Evolutionary conservation across 2,329 filamentous ascomycete genomes (phyloP), one percentile per base, ranked within the genome.

Genomic region (Ceratocystis alfenasii): DNA sequence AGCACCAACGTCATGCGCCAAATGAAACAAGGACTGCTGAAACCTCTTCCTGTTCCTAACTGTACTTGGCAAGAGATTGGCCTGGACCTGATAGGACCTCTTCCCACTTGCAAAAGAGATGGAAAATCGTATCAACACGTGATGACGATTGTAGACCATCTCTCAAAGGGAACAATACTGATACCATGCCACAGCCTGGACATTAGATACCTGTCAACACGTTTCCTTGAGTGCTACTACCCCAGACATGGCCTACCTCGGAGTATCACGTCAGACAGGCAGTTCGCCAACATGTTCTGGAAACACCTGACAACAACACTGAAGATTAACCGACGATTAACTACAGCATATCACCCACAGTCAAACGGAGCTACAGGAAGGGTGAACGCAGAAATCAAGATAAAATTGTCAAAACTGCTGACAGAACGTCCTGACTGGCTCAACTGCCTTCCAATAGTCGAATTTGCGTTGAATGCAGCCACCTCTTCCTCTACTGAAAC

Each of bases 341-440:
- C 45, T 3, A 48, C 45, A 2, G 55, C 55, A 10, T 59, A 59
- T 7, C 55, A 59, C 3, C 55, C 55, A 0, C 55, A 59, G 20
- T 6, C 55, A 28, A 59, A 59, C n/a, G 55, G 55, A 17, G 55
- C 55, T 12, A 59, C 55, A 20, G 55, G 30, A 25, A n/a, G 55
- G 1, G 15, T 59, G 22, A 59, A 59, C 28, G 55, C 55, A 2
- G 55, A 59, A 20, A 25, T 59, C 17, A 59, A 59, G 5, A 10
- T 25, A 1, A 59, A 59, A 12, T 17, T 59, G 2, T 15, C 30
- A n/a, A 59, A 59, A 12, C 45, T 48, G 5, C 45, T 48, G 15
- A 15, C 12, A 4, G 8, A 48, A 15, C n/a, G 45, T 8, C 5
- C 45, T 1, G 45, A 48, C 15, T 48, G 45, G 45, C n/a, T 48